Conservation (phyloP, 2,329 filamentous ascomycete species). For the Colletotrichum higginsianum region DNA sequence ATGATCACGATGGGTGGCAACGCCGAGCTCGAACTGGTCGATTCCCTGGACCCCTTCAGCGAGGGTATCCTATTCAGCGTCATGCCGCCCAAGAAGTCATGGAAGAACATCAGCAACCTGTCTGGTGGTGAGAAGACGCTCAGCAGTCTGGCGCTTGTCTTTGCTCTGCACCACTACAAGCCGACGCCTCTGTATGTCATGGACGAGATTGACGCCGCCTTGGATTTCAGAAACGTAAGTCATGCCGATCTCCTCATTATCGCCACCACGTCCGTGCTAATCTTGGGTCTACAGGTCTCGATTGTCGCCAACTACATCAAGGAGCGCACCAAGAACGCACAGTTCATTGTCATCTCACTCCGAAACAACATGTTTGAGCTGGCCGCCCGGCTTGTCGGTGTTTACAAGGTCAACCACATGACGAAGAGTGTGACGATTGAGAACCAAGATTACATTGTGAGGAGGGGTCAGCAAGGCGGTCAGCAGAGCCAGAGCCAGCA, state of each 20-base stretch:
- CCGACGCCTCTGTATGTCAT: constrained; percentile 98
- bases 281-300: constrained; percentile 75
- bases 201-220: constrained; percentile 98
- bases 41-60: constrained; percentile 95
- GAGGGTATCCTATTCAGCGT: constrained; percentile 98
- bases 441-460: constrained; percentile 81
- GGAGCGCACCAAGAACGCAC: constrained; percentile 98
- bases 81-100: constrained; percentile 99
- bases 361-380: constrained; percentile 99
- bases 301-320: constrained; percentile 99
- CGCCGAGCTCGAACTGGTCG: constrained; percentile 95
- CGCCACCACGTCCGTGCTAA: constrained; percentile 36
- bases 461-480: constrained; percentile 52
- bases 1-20: constrained; percentile 99
- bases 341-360: constrained; percentile 98
- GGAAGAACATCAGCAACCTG: constrained; percentile 99
- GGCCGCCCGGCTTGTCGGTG: constrained; percentile 92
- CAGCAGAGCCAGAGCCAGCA: too few relatives aligned
- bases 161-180: constrained; percentile 97
- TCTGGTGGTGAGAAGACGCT: constrained; percentile 98
- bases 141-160: constrained; percentile 93
- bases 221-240: constrained; percentile 98
- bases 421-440: constrained; percentile 93
- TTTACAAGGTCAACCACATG: constrained; percentile 99
- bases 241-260: constrained; percentile 1